phyloP scores from a whole-genome alignment of 2,329 filamentous ascomycete genomes.

The Annulohypoxylon truncatum region DNA sequence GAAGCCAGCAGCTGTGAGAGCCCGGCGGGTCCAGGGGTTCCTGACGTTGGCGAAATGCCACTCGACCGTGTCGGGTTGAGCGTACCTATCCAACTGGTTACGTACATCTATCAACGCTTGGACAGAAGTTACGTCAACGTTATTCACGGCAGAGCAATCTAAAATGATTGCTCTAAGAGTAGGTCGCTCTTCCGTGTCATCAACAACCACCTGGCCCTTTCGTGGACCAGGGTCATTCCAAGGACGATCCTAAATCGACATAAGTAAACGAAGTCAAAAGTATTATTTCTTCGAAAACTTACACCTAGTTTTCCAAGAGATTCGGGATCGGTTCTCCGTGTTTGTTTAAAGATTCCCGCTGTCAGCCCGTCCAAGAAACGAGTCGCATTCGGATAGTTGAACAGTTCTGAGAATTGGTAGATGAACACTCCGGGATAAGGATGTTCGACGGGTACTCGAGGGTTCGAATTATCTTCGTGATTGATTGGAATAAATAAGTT shows the following conservation, averaged over 20 bases:
- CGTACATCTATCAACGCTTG: slow-evolving; percentile 66
- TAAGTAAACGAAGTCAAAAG: slow-evolving; percentile 36
- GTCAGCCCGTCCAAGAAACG: slow-evolving; percentile 63
- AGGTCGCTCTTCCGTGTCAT: slow-evolving; percentile 49
- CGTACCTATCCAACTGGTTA: slow-evolving; percentile 64
- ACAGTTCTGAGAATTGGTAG: slow-evolving; percentile 66
- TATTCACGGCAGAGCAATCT: slow-evolving; percentile 67
- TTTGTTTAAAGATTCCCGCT: slow-evolving; percentile 58
- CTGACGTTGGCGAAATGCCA: slow-evolving; percentile 65
- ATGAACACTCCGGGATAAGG: slow-evolving; percentile 66
- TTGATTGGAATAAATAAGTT: slow-evolving; percentile 59
- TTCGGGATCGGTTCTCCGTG: slow-evolving; percentile 58
- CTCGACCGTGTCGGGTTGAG: slow-evolving; percentile 58
- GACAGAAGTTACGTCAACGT: slow-evolving; percentile 66
- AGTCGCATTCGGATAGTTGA: slow-evolving; percentile 67
- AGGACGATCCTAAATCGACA: slow-evolving; percentile 50
- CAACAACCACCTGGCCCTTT: slow-evolving; percentile 32
- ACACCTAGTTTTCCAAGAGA: slow-evolving; percentile 61
- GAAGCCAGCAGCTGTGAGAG: slow-evolving; percentile 65
- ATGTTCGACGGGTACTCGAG: slow-evolving; percentile 55
- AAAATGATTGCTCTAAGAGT: slow-evolving; percentile 64
- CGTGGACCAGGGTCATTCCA: slow-evolving; percentile 56
- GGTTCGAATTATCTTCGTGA: slow-evolving; percentile 64
- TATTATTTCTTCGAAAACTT: slow-evolving; percentile 42
- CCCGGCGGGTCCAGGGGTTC: slow-evolving; percentile 68